Percentiles rank a stretch among this genome's conserved stretches.
phyloP scores from a whole-genome alignment of 2,329 filamentous ascomycete species.

The Fragosphaeria purpurea region DNA sequence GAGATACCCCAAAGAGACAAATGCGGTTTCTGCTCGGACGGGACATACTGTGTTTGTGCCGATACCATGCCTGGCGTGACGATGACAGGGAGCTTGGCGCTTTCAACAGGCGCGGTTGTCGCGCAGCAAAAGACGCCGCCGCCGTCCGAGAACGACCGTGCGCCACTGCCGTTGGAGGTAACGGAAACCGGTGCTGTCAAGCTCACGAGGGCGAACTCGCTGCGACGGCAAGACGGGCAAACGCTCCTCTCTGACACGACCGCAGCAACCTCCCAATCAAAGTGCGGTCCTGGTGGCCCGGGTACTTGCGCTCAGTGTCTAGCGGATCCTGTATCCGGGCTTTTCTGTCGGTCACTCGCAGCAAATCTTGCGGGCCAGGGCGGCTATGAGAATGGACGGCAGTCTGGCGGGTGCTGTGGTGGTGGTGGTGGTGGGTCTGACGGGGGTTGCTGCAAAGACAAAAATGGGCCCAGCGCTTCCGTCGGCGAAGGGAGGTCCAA shows the following conservation, averaged over 20 bases:
- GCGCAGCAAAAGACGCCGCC: slow-evolving; percentile 47
- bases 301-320: slow-evolving; percentile 73
- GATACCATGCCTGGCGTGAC: slow-evolving; percentile 32
- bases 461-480: slow-evolving; percentile 9
- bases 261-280: slow-evolving; percentile 19
- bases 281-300: slow-evolving; percentile 58
- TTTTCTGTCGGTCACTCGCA: slow-evolving; percentile 74
- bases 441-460: slow-evolving; percentile 55
- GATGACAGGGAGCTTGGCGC: slow-evolving; percentile 28
- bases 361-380: slow-evolving; percentile 45
- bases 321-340: slow-evolving; percentile 65
- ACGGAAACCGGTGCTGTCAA: slow-evolving; percentile 52
- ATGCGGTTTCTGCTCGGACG: slow-evolving; percentile 76
- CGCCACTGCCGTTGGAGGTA: slow-evolving; percentile 47
- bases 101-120: slow-evolving; percentile 12
- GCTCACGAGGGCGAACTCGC: slow-evolving; percentile 35
- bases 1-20: slow-evolving; percentile 49
- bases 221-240: slow-evolving; percentile 19
- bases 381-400: slow-evolving; percentile 1
- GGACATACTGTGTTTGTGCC: slow-evolving; percentile 73
- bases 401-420: slow-evolving; percentile 43
- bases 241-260: slow-evolving; percentile 14
- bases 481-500: slow-evolving; percentile 12
- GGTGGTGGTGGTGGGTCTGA: slow-evolving; percentile 52
- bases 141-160: slow-evolving; percentile 50